A percentile compares a stretch with the other conserved stretches of the same genome.
Conservation (phyloP, 768 basidiomycete genomes). For the Auricularia heimuer region DNA sequence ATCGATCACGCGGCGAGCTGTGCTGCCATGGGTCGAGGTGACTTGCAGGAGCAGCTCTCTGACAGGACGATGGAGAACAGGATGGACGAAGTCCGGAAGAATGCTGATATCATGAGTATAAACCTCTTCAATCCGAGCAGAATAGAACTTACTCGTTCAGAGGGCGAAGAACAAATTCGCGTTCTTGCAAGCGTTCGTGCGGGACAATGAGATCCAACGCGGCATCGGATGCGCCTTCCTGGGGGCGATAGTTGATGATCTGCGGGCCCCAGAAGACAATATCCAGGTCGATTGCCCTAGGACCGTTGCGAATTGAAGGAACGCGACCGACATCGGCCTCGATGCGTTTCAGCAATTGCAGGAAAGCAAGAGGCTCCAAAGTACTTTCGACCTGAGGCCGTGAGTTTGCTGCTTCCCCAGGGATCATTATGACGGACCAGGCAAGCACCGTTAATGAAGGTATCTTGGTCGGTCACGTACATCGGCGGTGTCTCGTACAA, state of each 20-base stretch:
- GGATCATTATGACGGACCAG: slow-evolving; percentile 37
- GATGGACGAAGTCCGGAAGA: slow-evolving; percentile 66
- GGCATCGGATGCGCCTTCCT: slow-evolving; percentile 28
- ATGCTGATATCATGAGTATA: slow-evolving; percentile 42
- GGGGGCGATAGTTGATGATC: slow-evolving; percentile 40
- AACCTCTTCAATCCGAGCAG: not conserved
- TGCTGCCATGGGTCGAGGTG: slow-evolving; percentile 16
- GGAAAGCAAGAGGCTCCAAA: slow-evolving; percentile 45
- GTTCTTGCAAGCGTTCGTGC: slow-evolving; percentile 68
- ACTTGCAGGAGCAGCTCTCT: slow-evolving; percentile 36
- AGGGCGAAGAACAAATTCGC: slow-evolving; percentile 89
- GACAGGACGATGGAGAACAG: slow-evolving; percentile 40
- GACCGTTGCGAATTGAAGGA: slow-evolving; percentile 73
- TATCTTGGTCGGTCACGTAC: slow-evolving; percentile 87
- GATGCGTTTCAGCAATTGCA: slow-evolving; percentile 58
- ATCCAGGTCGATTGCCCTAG: slow-evolving; percentile 84
- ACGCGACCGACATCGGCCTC: slow-evolving; percentile 70
- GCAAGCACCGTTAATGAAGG: slow-evolving; percentile 87
- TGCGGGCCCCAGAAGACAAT: slow-evolving; percentile 62
- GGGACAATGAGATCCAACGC: slow-evolving; percentile 72
- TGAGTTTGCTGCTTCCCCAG: not conserved
- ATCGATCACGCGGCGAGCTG: slow-evolving; percentile 45
- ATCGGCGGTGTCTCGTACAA: slow-evolving; percentile 91
- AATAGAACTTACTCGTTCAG: slow-evolving; percentile 62
- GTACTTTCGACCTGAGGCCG: slow-evolving; percentile 61